phyloP scores from a whole-genome alignment of 1,284 basidiomycete species.

The Malassezia vespertilionis region DNA sequence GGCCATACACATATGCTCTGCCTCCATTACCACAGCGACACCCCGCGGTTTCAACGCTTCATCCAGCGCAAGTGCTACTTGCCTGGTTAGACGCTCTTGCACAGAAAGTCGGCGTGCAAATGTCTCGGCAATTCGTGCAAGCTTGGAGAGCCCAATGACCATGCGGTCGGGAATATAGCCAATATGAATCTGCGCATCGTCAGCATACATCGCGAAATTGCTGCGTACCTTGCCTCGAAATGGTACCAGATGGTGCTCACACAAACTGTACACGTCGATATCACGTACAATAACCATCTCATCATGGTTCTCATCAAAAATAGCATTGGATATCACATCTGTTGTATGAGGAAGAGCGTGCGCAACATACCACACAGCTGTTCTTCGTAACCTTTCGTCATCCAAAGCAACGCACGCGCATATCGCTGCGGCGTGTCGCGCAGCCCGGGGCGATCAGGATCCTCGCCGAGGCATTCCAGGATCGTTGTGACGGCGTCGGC shows the following conservation, averaged over 20 bases:
- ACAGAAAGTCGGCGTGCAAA: conserved; percentile 91
- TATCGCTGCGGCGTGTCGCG: conserved; percentile 85
- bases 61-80: conserved; percentile 90
- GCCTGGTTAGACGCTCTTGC: conserved; percentile 92
- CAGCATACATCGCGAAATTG: background rate
- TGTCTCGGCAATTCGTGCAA: conserved; percentile 93
- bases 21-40: conserved; percentile 73
- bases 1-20: conserved; percentile 95
- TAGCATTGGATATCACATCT: conserved; percentile 97
- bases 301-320: conserved; percentile 98
- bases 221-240: conserved; percentile 83
- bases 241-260: conserved; percentile 97
- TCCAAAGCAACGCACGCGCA: conserved; percentile 94
- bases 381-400: conserved; percentile 98
- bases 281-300: conserved; percentile 99
- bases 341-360: conserved; percentile 16
- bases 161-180: conserved; percentile 94
- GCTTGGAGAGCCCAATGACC: conserved; percentile 91
- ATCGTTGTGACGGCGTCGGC: conserved; percentile 77
- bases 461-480: conserved; percentile 94
- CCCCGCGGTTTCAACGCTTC: conserved; percentile 93
- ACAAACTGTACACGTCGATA: conserved; percentile 91
- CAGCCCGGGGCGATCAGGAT: conserved; percentile 86
- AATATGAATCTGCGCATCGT: conserved; percentile 39
- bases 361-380: conserved; percentile 61